Evolutionary conservation across 768 basidiomycete genomes (phyloP), one percentile per base, ranked within the genome.

Genomic region (Leucocoprinus birnbaumii): DNA sequence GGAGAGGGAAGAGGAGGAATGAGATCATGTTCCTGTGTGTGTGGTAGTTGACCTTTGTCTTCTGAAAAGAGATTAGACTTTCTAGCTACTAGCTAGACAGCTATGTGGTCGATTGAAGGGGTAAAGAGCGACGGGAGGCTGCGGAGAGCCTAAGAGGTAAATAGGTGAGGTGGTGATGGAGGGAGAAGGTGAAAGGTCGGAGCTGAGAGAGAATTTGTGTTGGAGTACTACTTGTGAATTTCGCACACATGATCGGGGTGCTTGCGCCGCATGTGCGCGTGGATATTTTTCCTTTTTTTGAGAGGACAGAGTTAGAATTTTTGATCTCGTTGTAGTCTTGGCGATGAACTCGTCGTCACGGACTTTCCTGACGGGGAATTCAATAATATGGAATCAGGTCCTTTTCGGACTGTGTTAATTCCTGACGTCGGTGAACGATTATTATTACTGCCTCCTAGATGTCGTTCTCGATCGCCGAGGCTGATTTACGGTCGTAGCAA

Each of bases 81-180:
- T 38, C 38, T 5, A n/a, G n/a, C n/a, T 16, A 38, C 16, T 38
- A 38, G 31, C 9, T 47, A 11, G 3, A 10, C 26, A 47, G 11
- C 16, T 11, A 26, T 46, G 8, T 7, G 18, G 24, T 19, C 9
- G 35, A 16, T 37, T 37, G 35, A n/a, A 16, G 35, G 35, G 53
- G 54, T 65, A 74, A 74, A 46, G 73, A 75, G 63, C 59, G 73
- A 65, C 68, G 31, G 62, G 60, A 67, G 65, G 68, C 68, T 63
- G 40, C 58, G 35, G 56, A 42, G 19, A 65, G 66, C 66, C 62
- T 62, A 65, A 60, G 56, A 56, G 45, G 38, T 41, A 35, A 37
- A 48, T 40, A 19, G 49, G 43, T 57, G 53, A 55, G 31, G 31
- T 57, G 50, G 58, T 54, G 56, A 35, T 48, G 47, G 56, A 48